These are phyloP conservation scores for Trichoderma simmonsii DNA, from an alignment of 2,329 filamentous ascomycete species.

Conservation along the genomic window DNA sequence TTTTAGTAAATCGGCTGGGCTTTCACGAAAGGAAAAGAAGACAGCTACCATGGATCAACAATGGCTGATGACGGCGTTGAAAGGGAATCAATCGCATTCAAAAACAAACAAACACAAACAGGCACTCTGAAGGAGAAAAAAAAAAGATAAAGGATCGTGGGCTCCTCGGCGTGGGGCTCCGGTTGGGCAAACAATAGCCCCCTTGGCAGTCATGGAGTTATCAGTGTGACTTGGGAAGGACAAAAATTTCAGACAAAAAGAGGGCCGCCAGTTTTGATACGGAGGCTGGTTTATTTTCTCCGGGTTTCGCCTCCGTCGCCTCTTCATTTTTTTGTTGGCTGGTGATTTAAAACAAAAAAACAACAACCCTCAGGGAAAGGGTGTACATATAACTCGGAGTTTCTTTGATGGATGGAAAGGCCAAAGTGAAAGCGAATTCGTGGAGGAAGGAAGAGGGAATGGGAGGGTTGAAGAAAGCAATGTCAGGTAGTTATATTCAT, in stretches of 20 bases:
- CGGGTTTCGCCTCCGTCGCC: background rate
- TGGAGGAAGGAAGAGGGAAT: background rate
- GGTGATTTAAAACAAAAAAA: background rate
- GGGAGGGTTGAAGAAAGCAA: background rate
- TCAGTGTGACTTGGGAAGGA: background rate
- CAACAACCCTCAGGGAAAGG: background rate
- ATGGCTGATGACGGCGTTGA: slow-evolving; percentile 1
- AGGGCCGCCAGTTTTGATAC: background rate
- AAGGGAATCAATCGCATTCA: background rate
- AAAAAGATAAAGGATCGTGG: background rate
- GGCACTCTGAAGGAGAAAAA: background rate
- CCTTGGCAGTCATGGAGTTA: slow-evolving; percentile 4
- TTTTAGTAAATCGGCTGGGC: background rate
- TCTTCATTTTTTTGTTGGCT: background rate
- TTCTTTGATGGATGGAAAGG: background rate
- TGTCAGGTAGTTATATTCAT: slow-evolving; percentile 8
- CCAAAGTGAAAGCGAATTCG: background rate
- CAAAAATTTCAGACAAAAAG: background rate
- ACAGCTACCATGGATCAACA: slow-evolving; percentile 24
- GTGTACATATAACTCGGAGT: slow-evolving; percentile 2
- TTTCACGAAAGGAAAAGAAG: background rate
- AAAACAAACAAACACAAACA: background rate
- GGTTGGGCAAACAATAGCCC: background rate
- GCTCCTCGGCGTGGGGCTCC: too few species aligned
- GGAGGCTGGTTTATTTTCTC: background rate